A percentile compares a stretch with the other conserved stretches of the same genome.
Conservation (phyloP, 352 stramenopile species). For the Phytophthora citrophthora region DNA sequence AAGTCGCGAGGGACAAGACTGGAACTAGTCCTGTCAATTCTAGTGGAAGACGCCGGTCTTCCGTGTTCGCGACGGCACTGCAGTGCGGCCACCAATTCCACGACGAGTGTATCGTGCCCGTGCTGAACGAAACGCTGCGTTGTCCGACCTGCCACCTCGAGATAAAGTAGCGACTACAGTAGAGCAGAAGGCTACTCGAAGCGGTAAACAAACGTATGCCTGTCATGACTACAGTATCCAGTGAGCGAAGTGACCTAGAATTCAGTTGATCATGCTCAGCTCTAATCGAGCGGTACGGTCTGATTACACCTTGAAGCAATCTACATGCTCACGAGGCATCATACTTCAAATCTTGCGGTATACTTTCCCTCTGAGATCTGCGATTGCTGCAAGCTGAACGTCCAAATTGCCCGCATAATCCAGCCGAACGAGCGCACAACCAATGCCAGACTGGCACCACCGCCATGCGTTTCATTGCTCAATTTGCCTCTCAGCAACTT, state of each 20-base stretch:
- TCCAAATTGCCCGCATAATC: slow-evolving; percentile 21
- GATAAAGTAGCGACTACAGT: slow-evolving; percentile 22
- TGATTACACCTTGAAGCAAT: slow-evolving; percentile 19
- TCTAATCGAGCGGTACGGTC: slow-evolving; percentile 17
- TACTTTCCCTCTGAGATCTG: slow-evolving; percentile 13
- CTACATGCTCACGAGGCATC: slow-evolving; percentile 11
- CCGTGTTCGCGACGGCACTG: slow-evolving; percentile 35
- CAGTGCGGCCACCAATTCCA: slow-evolving; percentile 45
- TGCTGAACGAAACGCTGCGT: slow-evolving; percentile 40
- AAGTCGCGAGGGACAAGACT: background rate
- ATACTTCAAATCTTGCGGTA: slow-evolving; percentile 12
- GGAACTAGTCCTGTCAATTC: background rate
- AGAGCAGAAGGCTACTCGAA: slow-evolving; percentile 3
- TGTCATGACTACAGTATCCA: slow-evolving; percentile 15
- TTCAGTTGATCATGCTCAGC: background rate
- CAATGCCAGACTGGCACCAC: slow-evolving; percentile 7
- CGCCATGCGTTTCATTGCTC: slow-evolving; percentile 13
- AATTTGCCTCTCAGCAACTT: slow-evolving; percentile 24
- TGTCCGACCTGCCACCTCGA: slow-evolving; percentile 45
- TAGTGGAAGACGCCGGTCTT: slow-evolving; percentile 13
- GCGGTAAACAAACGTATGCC: slow-evolving; percentile 8
- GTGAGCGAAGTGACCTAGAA: background rate
- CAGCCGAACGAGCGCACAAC: slow-evolving; percentile 21
- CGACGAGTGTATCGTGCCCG: slow-evolving; percentile 50
- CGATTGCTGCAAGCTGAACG: slow-evolving; percentile 15